Evolutionary conservation across 352 stramenopile genomes (phyloP), one percentile per base, ranked within the genome.

Genomic region (Phytopythium chamaehyphon): DNA sequence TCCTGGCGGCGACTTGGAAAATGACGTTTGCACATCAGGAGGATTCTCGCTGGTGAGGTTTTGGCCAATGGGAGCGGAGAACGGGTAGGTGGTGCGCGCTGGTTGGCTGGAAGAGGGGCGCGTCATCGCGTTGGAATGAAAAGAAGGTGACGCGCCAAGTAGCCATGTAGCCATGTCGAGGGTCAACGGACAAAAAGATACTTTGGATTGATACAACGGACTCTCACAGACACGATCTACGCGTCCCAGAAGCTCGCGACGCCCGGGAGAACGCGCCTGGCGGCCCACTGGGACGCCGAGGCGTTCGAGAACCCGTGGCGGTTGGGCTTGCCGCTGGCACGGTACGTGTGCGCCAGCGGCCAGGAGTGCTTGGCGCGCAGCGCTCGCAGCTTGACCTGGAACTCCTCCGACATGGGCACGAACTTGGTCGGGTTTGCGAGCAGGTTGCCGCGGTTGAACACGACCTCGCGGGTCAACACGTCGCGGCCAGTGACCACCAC

Each of bases 391-490:
- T 62, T 59, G 10, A 23, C 26, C 57, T 82, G 55, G 48, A 82
- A 82, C 9, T 19, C 50, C 14, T 51, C 48, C 36, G 64, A 64
- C 66, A 83, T 72, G 12, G 64, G 68, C 15, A 73, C 57, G 19
- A 78, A 55, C 21, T 62, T 59, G 26, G 75, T 59, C 51, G 74
- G 72, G 57, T 84, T 58, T 43, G 72, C 51, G 49, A 80, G 69
- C 55, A 88, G 48, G 54, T 86, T 88, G 12, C 76, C 73, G 31
- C 73, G 68, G 64, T 86, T 88, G 53, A 86, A 88, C 18, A 82
- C 68, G 24, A 86, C 47, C 12, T 66, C 48, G n/a, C 26, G 55
- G 14, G 15, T 19, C 14, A 24, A 51, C 37, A 69, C 43, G 6
- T 55, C 19, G 26, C 76, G 71, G 1, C 76, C 76, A 0, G 73